Evolutionary conservation across 2,329 filamentous ascomycete species (phyloP), one percentile per base, ranked within the genome.

Genomic region (Bipolaris bicolor): DNA sequence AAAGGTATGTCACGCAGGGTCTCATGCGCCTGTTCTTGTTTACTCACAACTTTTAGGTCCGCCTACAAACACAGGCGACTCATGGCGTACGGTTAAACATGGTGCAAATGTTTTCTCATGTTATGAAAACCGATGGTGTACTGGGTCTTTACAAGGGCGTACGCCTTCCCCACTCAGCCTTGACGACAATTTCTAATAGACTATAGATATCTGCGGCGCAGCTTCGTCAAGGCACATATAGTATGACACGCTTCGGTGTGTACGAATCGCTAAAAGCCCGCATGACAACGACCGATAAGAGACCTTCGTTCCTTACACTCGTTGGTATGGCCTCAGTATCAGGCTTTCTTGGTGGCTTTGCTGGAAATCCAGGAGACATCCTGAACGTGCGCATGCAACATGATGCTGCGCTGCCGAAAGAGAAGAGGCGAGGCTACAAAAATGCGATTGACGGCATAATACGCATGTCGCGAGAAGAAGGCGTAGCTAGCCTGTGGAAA

Each of bases 351-450:
- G 95, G 95, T 61, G 95, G 95, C 48, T 80, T 98, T 45, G 90
- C 89, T 5, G 95, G 95, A 64, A 99, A 98, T 79, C 92, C 93
- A 2, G 94, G 93, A 64, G 95, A 99, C 76, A 92, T 99, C 33
- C 83, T 97, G 71, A 99, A 99, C 78, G 95, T 99, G 48, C 91
- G 95, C 65, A 99, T 99, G 95, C 95, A 99, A 80, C 91, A 96
- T 78, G 95, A 90, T 68, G 88, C 90, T 2, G 87, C 92, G 0
- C 86, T 97, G 1, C 90, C 92, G 0, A 70, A 79, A 0, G 83
- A 84, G 5, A 81, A 96, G 71, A 87, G 91, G 46, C 86, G 94
- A 55, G 95, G 96, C 77, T 99, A 99, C 80, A 89, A 87, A 62
- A 86, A 98, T 76, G 95, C 93, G 3, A 76, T 97, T 46, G 89